phyloP scores from a whole-genome alignment of 768 basidiomycete genomes.

The Panaeolus papilionaceus region DNA sequence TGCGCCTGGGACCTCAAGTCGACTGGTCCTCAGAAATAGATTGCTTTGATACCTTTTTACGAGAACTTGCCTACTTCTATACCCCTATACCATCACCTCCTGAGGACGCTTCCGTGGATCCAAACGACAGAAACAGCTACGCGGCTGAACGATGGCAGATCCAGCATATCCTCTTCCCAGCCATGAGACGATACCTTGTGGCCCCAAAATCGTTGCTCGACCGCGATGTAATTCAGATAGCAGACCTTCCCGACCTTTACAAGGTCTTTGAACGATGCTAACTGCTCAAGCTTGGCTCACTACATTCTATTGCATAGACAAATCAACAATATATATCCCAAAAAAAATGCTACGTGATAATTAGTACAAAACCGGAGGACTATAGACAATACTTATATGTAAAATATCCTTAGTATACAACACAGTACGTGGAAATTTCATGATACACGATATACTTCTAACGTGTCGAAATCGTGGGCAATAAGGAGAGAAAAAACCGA shows the following conservation, averaged over 20 bases:
- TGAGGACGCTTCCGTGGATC: conserved; percentile 33
- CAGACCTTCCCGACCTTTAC: conserved; percentile 90
- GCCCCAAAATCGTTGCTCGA: conserved; percentile 73
- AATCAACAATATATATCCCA: conserved; percentile 23
- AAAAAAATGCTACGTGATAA: conserved; percentile 21
- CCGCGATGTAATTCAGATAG: conserved; percentile 83
- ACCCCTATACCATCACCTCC: conserved; percentile 59
- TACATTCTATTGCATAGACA: conserved; percentile 11
- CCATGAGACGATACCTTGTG: conserved; percentile 76
- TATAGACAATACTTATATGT: conserved; percentile 21
- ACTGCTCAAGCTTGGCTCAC: conserved; percentile 20
- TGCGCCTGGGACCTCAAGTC: conserved; percentile 94
- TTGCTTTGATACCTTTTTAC: conserved; percentile 86
- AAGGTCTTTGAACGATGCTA: conserved; percentile 94
- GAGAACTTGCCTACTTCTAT: conserved; percentile 93
- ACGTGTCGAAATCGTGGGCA: conserved; percentile 7
- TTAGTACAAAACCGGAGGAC: conserved; percentile 17
- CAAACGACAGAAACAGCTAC: conserved; percentile 43
- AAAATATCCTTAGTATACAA: conserved; percentile 16
- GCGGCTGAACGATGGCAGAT: conserved; percentile 84
- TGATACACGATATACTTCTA: conserved; percentile 11
- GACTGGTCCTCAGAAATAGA: conserved; percentile 86
- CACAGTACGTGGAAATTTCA: conserved; percentile 11
- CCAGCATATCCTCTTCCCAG: conserved; percentile 90
- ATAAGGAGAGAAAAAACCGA: not conserved